These are phyloP conservation scores for Orbilia blumenaviensis DNA, from an alignment of 2,329 filamentous ascomycete species.

Conservation along the genomic window DNA sequence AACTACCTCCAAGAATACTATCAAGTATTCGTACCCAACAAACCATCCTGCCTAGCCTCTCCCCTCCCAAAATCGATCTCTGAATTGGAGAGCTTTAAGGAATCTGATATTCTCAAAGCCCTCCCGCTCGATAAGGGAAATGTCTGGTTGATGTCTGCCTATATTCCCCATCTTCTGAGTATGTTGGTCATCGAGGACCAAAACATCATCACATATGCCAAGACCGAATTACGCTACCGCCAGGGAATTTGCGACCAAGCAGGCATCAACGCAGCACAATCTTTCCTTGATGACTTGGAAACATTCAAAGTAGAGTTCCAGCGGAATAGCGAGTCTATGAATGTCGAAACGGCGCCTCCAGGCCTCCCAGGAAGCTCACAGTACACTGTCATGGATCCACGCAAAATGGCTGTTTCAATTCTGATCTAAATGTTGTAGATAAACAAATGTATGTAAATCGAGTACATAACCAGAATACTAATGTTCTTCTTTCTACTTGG, in stretches of 20 bases:
- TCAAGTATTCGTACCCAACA: slow-evolving; percentile 64
- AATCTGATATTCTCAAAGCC: slow-evolving; percentile 61
- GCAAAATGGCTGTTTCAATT: slow-evolving; percentile 61
- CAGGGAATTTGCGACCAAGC: background rate
- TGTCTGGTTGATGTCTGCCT: slow-evolving; percentile 64
- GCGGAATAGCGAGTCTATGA: slow-evolving; percentile 19
- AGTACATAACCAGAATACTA: too few relatives aligned
- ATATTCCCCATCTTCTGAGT: slow-evolving; percentile 64
- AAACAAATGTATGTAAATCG: background rate
- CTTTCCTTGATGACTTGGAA: slow-evolving; percentile 14
- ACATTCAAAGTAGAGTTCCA: slow-evolving; percentile 10
- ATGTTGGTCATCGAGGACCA: slow-evolving; percentile 58
- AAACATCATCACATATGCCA: slow-evolving; percentile 62
- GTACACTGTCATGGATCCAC: slow-evolving; percentile 62
- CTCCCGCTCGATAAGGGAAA: slow-evolving; percentile 62
- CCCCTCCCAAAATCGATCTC: slow-evolving; percentile 59
- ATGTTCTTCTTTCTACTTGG: too few relatives aligned
- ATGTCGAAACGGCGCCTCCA: background rate
- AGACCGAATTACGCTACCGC: background rate
- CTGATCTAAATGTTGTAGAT: slow-evolving; percentile 55
- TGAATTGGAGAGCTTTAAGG: slow-evolving; percentile 58
- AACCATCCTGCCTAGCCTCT: slow-evolving; percentile 62
- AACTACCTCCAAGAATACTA: slow-evolving; percentile 68
- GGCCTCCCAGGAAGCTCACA: background rate
- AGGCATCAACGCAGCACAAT: background rate